Evolutionary conservation across 768 basidiomycete species (phyloP), one percentile per base, ranked within the genome.

Genomic region (Lactifluus pinguis): DNA sequence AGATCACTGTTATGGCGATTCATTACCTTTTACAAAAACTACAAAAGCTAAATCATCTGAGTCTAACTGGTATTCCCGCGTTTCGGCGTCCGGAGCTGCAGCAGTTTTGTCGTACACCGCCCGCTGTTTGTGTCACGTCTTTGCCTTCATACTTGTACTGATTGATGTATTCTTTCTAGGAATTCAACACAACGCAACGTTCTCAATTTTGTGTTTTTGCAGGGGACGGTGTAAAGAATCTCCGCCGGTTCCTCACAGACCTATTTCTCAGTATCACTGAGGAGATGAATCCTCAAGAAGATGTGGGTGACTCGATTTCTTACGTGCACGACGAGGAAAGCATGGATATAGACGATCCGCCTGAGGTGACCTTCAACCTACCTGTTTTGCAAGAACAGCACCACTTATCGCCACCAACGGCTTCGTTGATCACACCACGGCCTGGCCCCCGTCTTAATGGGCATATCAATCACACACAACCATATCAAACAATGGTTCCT

Each of bases 191-290:
- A 41, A 87, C 85, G 50, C 97, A 99, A 71, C 84, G 92, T 52
- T 78, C 82, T 19, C 84, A 92, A 4, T 99, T 98, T 71, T 98
- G 97, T 73, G 97, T 99, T 15, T 99, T 91, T 76, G 98, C 95
- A 11, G 92, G 93, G 21, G 85, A 86, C 65, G 95, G 95, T 7
- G 90, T 99, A 2, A 75, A 80, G 11, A 85, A 92, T 51, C 79
- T 99, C 19, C 82, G 95, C 36, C 76, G 83, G 17, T 94, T 85
- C 71, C 76, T 99, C 50, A 86, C 81, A 6, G 86, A 87, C 60
- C 72, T 88, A 14, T 89, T 86, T 70, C 85, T 85, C 66, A 83
- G 83, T 62, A 85, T 90, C 67, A 86, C 82, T 2, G 88, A 89
- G 67, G 77, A 77, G 54, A 77, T 81, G 77, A 72, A 69, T 49